These are phyloP conservation scores for Arthrobotrys conoides DNA, from an alignment of 2,329 filamentous ascomycete genomes.

Conservation along the genomic window DNA sequence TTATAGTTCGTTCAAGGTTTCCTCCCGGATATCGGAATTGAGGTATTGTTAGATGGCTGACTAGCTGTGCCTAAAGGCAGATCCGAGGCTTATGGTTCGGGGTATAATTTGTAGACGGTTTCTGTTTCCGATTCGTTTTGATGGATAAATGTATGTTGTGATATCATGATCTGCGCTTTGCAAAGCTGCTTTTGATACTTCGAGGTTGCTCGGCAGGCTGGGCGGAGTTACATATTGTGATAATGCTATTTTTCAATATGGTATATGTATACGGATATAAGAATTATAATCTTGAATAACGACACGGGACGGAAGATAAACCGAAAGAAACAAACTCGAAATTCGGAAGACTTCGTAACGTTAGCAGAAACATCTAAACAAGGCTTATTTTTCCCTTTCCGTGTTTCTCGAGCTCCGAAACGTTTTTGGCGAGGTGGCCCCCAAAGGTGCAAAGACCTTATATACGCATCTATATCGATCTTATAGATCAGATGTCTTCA, in stretches of 20 bases:
- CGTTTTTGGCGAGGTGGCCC: background rate
- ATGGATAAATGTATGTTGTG: background rate
- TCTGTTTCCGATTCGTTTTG: constrained; percentile 8
- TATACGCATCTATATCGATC: background rate
- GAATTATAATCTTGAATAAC: background rate
- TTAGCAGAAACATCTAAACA: background rate
- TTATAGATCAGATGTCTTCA: background rate
- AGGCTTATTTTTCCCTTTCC: background rate
- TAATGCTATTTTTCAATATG: constrained; percentile 3
- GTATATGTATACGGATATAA: background rate
- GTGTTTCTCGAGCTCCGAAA: constrained; percentile 1
- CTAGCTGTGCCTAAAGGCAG: background rate
- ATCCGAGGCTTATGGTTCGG: background rate
- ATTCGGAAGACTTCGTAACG: background rate
- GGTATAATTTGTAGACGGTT: constrained; percentile 12
- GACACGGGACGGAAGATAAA: constrained; percentile 8
- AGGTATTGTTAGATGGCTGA: background rate
- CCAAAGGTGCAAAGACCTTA: background rate
- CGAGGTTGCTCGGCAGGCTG: background rate
- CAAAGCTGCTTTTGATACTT: constrained; percentile 1
- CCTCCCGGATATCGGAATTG: constrained; percentile 18
- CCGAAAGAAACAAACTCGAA: background rate
- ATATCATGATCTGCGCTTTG: too few relatives aligned
- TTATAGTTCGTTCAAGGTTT: background rate
- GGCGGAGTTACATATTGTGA: background rate